Evolutionary conservation across 163 green algal species (phyloP).

Genomic region (Prototheca wickerhamii): DNA sequence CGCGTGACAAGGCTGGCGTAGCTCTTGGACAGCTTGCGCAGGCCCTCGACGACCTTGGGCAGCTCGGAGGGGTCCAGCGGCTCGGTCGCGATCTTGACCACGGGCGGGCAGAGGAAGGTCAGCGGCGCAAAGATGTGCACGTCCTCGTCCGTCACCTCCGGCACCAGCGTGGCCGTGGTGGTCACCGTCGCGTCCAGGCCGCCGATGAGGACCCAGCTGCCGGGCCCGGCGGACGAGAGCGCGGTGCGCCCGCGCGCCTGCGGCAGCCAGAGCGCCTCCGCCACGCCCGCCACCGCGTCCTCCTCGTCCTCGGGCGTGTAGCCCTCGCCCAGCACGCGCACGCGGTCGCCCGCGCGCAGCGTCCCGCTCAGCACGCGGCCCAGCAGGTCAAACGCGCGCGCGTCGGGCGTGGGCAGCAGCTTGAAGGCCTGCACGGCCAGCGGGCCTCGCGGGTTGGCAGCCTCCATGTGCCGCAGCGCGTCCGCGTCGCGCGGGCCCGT

Average conservation of each 20-base stretch:
- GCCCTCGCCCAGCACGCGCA: slow-evolving; percentile 82
- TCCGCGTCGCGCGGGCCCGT: slow-evolving; percentile 39
- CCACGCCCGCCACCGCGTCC: slow-evolving; percentile 51
- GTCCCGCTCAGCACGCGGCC: slow-evolving; percentile 85
- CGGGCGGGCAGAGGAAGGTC: slow-evolving; percentile 58
- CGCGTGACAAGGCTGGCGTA: slow-evolving; percentile 85
- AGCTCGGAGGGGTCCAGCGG: slow-evolving; percentile 93
- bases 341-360: slow-evolving; percentile 66
- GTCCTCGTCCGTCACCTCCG: slow-evolving; percentile 60
- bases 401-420: slow-evolving; percentile 87
- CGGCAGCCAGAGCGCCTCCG: slow-evolving; percentile 51
- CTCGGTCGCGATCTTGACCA: slow-evolving; percentile 94
- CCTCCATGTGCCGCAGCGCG: slow-evolving; percentile 57
- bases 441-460: slow-evolving; percentile 69
- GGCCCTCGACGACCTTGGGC: slow-evolving; percentile 93
- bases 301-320: slow-evolving; percentile 98
- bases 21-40: slow-evolving; percentile 83
- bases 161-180: slow-evolving; percentile 89
- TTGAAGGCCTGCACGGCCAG: slow-evolving; percentile 84
- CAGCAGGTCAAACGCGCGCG: slow-evolving; percentile 79
- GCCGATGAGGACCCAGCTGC: slow-evolving; percentile 87
- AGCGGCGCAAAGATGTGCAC: slow-evolving; percentile 84
- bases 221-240: slow-evolving; percentile 43
- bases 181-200: slow-evolving; percentile 84
- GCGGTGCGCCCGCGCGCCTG: slow-evolving; percentile 80